Base-by-base conservation (phyloP, 371 early-diverging fungal species). In the Funneliformis caledonium region DNA sequence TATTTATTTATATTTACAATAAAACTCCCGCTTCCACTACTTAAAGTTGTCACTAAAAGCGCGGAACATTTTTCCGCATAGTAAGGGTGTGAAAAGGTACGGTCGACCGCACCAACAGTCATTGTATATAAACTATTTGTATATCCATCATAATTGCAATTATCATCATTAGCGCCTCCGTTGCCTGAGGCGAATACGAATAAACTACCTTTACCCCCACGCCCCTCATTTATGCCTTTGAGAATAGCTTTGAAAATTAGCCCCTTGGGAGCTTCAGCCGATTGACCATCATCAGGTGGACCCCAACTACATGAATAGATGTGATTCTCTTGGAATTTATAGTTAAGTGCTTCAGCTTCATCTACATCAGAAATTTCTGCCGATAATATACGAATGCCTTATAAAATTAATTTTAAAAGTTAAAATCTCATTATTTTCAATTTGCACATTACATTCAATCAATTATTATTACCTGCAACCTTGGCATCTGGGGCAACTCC, bases 61-160 rank as follows among this genome's bases (percentile, higher is more conserved):
- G 99, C 98, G 19, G 95, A 91, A 82, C 99, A 98, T 45, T 86
- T 85, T 85, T 98, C 99, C 4, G 96, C 93, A 83, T 98, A 98
- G 67, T 85, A 85, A 6, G 99, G 97, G 83, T 95, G 95, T 12
- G 84, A 61, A 82, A 94, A 88, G 1, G 77, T 75, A 43, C 91
- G 89, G 81, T 96, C 96, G 67, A 98, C 91, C 16, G 99, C 96
- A 11, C 96, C 96, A 37, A 98, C 95, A 16, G 97, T 96, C 61
- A 98, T 92, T 0, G 98, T 96, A 83, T 96, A 98, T 43, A 97
- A 95, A 81, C 94, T 94, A 83, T 98, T 98, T 1, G 98, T 96
- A 84, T 97, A 98, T 14, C 98, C 99, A 86, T 98, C 99, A 86
- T 91, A 97, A 83, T 98, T 98, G 86, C 98, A 98, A 83, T 98